Conservation (phyloP, 106 monocot species). For the Cymbidium sinense region DNA sequence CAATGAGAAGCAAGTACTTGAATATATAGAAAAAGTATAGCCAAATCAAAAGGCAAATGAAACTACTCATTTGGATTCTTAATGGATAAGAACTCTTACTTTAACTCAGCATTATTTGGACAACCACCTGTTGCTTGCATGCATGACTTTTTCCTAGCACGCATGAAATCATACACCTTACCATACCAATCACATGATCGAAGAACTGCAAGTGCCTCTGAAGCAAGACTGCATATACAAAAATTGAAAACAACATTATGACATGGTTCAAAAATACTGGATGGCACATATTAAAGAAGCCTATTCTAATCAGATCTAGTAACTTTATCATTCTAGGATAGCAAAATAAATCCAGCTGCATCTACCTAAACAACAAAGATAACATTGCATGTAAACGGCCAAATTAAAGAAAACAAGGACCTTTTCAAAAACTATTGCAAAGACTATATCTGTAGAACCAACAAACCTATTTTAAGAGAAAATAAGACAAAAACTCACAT, state of each 20-base stretch:
- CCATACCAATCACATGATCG: constrained; percentile 67
- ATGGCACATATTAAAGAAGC: background rate
- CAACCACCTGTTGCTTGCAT: constrained; percentile 13
- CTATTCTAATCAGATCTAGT: background rate
- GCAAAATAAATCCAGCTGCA: background rate
- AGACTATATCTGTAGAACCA: background rate
- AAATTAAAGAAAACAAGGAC: background rate
- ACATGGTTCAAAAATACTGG: constrained; percentile 1
- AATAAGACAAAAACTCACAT: constrained; percentile 37
- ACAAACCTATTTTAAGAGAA: background rate
- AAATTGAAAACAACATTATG: background rate
- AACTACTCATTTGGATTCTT: background rate
- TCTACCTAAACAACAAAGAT: background rate
- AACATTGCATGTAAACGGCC: background rate
- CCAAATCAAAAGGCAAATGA: background rate
- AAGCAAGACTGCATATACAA: constrained; percentile 42
- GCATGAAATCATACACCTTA: constrained; percentile 71
- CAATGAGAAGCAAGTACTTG: background rate
- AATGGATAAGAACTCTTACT: constrained; percentile 18
- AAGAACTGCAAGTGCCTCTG: constrained; percentile 44
- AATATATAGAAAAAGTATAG: constrained; percentile 4
- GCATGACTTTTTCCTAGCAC: constrained; percentile 37
- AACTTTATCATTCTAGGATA: background rate
- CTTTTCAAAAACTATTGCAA: background rate
- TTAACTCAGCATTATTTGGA: constrained; percentile 20